Base-by-base conservation (phyloP, 345 rosid species). In the Acer campestre region DNA sequence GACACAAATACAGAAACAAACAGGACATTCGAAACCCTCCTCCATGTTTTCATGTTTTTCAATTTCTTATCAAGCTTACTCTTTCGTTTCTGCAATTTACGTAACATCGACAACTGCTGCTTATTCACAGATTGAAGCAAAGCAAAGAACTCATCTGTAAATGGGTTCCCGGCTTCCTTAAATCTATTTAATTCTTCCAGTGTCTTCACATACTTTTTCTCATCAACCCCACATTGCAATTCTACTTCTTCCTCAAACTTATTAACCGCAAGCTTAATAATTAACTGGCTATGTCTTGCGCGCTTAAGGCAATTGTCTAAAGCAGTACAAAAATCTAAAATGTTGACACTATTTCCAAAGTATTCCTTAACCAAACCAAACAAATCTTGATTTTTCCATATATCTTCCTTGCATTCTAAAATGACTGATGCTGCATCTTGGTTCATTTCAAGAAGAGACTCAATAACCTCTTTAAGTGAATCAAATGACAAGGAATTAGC, bases 361-460 rank as follows among this genome's bases (percentile, higher is more conserved):
- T 94, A 96, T 55, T 89, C 85, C 77, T 91, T 83, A 1, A 93
- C 97, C 76, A 94, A 87, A 70, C 80, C 81, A 61, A 83, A 90
- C 83, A 93, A 83, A 9, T 87, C 94, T 25, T 78, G 78, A 68
- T 88, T 89, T 53, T 86, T 87, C 98, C 97, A 96, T 76, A 90
- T 89, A 74, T 94, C 98, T 49, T 88, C 83, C 82, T 88, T 87
- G 84, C 83, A 62, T 22, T 92, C 88, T 8, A 94, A 82, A 46
- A 96, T 94, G 73, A 93, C 86, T 84, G 65, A 84, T 35, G 38
- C 97, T 20, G 86, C 97, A 53, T 90, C 99, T 82, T 92, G 97
- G 77, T 94, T 91, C 95, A 91, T 89, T 20, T 90, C 98, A 22
- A 94, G 91, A 48, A 96, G 87, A 68, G 89, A 82, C 22, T 77